Evolutionary conservation across 1,284 basidiomycete genomes (phyloP), one percentile per base, ranked within the genome.

Genomic region (Anthracocystis panici-leucophaei): DNA sequence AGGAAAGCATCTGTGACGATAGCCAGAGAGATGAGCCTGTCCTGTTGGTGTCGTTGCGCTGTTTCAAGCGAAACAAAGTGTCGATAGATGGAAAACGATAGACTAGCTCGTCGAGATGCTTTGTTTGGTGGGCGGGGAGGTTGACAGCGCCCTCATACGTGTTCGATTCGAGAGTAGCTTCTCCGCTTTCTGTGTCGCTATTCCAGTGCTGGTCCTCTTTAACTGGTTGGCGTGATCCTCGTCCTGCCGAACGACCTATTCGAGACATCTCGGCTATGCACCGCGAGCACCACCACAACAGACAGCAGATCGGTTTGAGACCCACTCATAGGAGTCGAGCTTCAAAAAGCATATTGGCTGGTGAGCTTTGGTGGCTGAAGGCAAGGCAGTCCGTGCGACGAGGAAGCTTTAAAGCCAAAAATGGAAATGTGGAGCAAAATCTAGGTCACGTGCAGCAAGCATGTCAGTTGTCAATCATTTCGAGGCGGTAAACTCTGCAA

Each of bases 11-110:
- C 54, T 78, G 75, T 2, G 75, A 75, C 0, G 75, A 75, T 11
- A 78, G 69, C 75, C 75, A 78, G 23, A 78, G 72, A 1, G 75
- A 78, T 1, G 72, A 75, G 18, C 75, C 75, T 0, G 75, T 78
- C 41, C 72, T 75, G 44, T 69, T 66, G 14, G 75, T 71, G 20
- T 75, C 68, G 45, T 78, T 75, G 42, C 65, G 53, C 52, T 78
- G 75, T 1, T 35, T 14, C 1, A 78, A 9, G 1, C 35, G 42
- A 23, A 78, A 72, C 3, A 46, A 56, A 5, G 63, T 60, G 16
- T 64, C 53, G 56, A 77, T 61, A 1, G 57, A 58, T 3, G 65
- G 67, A 31, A 78, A 65, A 31, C 51, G 63, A 27, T 71, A 78
- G 27, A 57, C 41, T 8, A 78, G 68, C 53, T 67, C 65, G 14